Evolutionary conservation across 305 asterid genomes (phyloP).

Genomic region (Fraxinus dipetala): DNA sequence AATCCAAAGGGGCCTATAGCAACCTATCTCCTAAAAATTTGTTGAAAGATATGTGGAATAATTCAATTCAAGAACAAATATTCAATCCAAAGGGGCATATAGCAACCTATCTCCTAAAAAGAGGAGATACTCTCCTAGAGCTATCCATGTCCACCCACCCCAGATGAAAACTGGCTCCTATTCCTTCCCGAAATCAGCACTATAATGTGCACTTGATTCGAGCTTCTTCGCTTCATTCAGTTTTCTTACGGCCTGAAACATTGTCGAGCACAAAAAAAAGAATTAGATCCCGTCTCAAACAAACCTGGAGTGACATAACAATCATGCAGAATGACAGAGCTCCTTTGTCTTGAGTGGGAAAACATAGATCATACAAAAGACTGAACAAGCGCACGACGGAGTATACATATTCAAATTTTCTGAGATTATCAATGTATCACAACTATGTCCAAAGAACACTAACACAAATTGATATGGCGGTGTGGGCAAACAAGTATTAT

Average conservation of each 20-base stretch:
- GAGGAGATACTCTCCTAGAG: not conserved
- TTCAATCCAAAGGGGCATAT: not conserved
- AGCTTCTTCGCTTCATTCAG: constrained; percentile 90
- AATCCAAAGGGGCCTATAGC: not conserved
- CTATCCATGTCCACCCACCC: not conserved
- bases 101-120: not conserved
- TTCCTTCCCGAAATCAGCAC: constrained; percentile 78
- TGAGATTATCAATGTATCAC: not conserved
- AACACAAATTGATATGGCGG: not conserved
- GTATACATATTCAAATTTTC: not conserved
- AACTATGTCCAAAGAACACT: not conserved
- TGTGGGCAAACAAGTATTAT: not conserved
- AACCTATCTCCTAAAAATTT: not conserved
- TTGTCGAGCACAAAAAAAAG: constrained; percentile 11
- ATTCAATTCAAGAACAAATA: not conserved
- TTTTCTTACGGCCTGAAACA: constrained; percentile 74
- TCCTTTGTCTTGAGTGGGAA: not conserved
- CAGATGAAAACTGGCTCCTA: constrained; percentile 21
- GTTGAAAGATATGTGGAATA: too few species aligned
- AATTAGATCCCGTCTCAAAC: constrained; percentile 5
- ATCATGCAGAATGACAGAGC: not conserved
- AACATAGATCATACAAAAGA: not conserved
- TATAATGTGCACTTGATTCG: constrained; percentile 84
- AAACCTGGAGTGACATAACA: not conserved
- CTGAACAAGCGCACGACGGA: not conserved